Conservation (phyloP, 495 filamentous ascomycete genomes). For the Niebla homalea region DNA sequence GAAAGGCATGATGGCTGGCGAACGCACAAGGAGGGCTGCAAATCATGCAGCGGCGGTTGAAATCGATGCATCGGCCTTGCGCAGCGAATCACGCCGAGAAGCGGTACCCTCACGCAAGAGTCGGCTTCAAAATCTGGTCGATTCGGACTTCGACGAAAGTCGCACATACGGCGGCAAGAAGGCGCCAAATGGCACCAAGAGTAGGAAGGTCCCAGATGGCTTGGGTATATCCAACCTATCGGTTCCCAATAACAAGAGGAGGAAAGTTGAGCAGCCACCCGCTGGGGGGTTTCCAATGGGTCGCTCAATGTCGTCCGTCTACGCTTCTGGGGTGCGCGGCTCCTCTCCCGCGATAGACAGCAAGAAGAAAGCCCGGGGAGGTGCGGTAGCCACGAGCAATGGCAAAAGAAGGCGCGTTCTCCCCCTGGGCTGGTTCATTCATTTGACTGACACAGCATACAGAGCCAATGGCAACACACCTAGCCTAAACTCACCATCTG, state of each 20-base stretch:
- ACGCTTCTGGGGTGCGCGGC: conserved; percentile 34
- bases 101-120: conserved; percentile 60
- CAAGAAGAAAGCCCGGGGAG: conserved; percentile 58
- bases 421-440: not conserved
- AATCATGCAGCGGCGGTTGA: conserved; percentile 59
- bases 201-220: conserved; percentile 48
- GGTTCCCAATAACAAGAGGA: conserved; percentile 51
- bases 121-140: conserved; percentile 45
- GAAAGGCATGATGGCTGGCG: conserved; percentile 41
- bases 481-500: conserved; percentile 50
- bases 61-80: conserved; percentile 56
- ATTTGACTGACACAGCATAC: not conserved
- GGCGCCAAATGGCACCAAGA: conserved; percentile 39
- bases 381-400: conserved; percentile 30
- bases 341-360: conserved; percentile 49
- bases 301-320: conserved; percentile 45
- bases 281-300: conserved; percentile 48
- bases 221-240: conserved; percentile 40
- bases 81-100: conserved; percentile 72
- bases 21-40: conserved; percentile 56
- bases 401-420: conserved; percentile 57
- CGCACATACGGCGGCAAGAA: conserved; percentile 42
- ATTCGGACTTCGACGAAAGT: conserved; percentile 68
- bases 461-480: conserved; percentile 39
- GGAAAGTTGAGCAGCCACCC: conserved; percentile 60